Conservation (phyloP, 257 asterid genomes). For the Cinchona pubescens region DNA sequence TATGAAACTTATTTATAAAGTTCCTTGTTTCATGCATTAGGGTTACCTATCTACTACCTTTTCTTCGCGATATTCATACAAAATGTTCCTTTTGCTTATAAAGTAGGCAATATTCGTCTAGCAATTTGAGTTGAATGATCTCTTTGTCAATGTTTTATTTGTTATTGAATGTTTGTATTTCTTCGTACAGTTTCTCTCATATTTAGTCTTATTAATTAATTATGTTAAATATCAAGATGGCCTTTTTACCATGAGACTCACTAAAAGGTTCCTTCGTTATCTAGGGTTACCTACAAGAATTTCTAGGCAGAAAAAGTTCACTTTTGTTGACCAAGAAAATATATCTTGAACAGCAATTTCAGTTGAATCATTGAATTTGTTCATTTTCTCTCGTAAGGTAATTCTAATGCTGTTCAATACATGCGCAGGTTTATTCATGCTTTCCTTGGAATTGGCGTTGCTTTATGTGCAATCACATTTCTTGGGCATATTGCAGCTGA, state of each 20-base stretch:
- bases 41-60: background rate
- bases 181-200: background rate
- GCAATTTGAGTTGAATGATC: background rate
- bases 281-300: background rate
- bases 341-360: background rate
- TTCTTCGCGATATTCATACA: background rate
- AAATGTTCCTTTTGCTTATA: background rate
- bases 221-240: background rate
- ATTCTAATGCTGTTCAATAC: background rate
- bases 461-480: slow-evolving; percentile 49
- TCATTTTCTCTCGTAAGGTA: background rate
- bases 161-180: background rate
- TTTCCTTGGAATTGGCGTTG: slow-evolving; percentile 49
- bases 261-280: background rate
- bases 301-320: background rate
- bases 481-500: slow-evolving; percentile 57
- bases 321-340: background rate
- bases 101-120: background rate
- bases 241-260: background rate
- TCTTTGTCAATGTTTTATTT: background rate
- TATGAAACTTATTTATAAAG: background rate
- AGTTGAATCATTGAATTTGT: background rate
- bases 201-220: too few species aligned
- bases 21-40: background rate
- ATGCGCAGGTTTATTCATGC: slow-evolving; percentile 64